Base-by-base conservation (phyloP, 1,284 basidiomycete species). In the Schizopora paradoxa region DNA sequence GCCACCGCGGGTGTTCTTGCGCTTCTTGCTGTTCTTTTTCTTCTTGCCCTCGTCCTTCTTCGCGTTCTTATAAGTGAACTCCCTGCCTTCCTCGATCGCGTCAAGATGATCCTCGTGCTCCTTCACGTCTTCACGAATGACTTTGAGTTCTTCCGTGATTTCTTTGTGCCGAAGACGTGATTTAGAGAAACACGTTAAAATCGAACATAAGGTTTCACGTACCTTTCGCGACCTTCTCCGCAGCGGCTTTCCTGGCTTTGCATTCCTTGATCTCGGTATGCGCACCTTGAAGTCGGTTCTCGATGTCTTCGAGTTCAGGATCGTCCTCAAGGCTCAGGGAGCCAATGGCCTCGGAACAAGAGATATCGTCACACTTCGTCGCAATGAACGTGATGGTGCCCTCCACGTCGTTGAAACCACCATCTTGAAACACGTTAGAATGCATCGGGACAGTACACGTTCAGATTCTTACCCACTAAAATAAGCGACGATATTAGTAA, bases 291-390 rank as follows among this genome's bases (percentile, higher is more conserved):
- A 81, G 63, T 23, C 64, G 65, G 0, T 66, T 67, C 51, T 79
- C 70, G 19, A 80, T 75, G 2, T 58, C 65, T 43, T 73, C 69
- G 8, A 79, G 61, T 41, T 72, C 70, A 1, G 71, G 68, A 31
- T 80, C 72, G 34, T 76, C 72, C 3, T 74, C 67, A 4, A 81
- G 64, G 22, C 61, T 53, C 29, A 82, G 64, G 1, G 72, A 69
- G 16, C 60, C 60, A 37, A 80, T 74, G 37, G 79, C 71, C 52
- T 80, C 77, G 0, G 70, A 71, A 47, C 76, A 78, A 6, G 74
- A 76, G n/a, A 82, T 71, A 51, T 82, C 79, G 47, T 81, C 79
- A 47, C 74, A 77, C 59, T 82, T 81, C 49, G 72, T 76, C 3
- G 78, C 74, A 41, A 79, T 75, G 60, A 80, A 80, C 0, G 77